Evolutionary conservation across 176 grass and related monocot species (phyloP).

Genomic region (Secale cereale): DNA sequence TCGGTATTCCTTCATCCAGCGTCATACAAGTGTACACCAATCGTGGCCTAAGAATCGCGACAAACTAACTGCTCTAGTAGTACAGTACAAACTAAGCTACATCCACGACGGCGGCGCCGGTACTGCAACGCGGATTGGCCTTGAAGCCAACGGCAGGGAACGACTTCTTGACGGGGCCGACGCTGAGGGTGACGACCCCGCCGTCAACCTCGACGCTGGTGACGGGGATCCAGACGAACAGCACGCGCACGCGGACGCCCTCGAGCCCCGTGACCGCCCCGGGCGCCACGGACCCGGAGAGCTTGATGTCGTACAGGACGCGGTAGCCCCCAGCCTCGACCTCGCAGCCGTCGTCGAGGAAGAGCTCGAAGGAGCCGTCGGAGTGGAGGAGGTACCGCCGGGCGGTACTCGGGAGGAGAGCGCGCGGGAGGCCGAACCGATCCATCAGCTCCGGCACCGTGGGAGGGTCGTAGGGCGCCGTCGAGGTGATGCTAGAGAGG

Average conservation of each 20-base stretch:
- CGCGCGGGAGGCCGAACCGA: constrained; percentile 51
- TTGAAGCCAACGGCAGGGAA: constrained; percentile 65
- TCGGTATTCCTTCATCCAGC: neutral
- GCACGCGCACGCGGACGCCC: constrained; percentile 61
- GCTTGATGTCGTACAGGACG: constrained; percentile 37
- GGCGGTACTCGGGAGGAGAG: constrained; percentile 61
- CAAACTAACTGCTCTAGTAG: neutral
- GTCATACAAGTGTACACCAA: constrained; percentile 5
- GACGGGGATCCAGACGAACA: constrained; percentile 63
- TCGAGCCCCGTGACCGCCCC: constrained; percentile 36
- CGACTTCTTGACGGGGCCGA: constrained; percentile 58
- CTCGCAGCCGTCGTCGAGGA: constrained; percentile 58
- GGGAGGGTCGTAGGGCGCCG: constrained; percentile 35
- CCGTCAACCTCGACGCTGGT: constrained; percentile 46
- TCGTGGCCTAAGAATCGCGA: neutral
- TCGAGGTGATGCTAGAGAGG: neutral
- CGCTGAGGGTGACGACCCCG: constrained; percentile 38
- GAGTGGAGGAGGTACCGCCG: constrained; percentile 63
- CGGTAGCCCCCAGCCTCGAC: constrained; percentile 38
- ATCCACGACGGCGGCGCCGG: neutral
- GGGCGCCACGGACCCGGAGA: constrained; percentile 35
- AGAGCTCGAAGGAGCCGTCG: constrained; percentile 67
- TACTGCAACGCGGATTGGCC: constrained; percentile 49
- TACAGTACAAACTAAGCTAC: neutral
- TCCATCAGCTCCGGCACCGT: constrained; percentile 72